A percentile compares a stretch with the other conserved stretches of the same genome.
Evolutionary conservation across 148 eudicot genomes (phyloP).

Genomic region (Suaeda aralocaspica): DNA sequence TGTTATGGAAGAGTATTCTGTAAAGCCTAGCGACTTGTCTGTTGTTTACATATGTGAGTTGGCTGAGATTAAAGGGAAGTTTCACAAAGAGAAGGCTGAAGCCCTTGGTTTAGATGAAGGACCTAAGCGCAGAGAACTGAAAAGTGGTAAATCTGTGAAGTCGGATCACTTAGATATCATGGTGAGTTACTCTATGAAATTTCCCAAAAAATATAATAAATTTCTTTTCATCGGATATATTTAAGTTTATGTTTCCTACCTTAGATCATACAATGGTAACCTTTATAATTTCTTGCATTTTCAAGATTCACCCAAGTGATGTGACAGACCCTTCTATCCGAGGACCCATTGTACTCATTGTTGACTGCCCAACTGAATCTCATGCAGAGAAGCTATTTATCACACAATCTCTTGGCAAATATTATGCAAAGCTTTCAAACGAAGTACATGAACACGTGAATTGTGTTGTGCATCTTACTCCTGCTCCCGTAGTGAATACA

Average conservation of each 20-base stretch:
- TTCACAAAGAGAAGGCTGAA: slow-evolving; percentile 74
- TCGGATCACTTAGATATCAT: slow-evolving; percentile 61
- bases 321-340: slow-evolving; percentile 82
- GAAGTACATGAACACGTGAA: slow-evolving; percentile 45
- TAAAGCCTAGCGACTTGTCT: slow-evolving; percentile 71
- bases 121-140: slow-evolving; percentile 70
- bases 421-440: slow-evolving; percentile 39
- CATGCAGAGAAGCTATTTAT: slow-evolving; percentile 58
- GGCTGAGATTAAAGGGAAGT: slow-evolving; percentile 82
- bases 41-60: slow-evolving; percentile 84
- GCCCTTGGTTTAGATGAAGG: slow-evolving; percentile 77
- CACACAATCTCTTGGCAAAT: slow-evolving; percentile 45
- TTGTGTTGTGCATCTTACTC: slow-evolving; percentile 79
- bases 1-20: slow-evolving; percentile 26
- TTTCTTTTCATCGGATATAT: neutral
- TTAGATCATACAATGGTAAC: too few species aligned
- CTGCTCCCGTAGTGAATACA: slow-evolving; percentile 45
- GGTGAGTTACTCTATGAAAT: slow-evolving; percentile 71
- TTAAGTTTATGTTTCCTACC: neutral
- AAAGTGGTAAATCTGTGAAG: slow-evolving; percentile 59
- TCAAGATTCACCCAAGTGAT: slow-evolving; percentile 81
- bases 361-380: slow-evolving; percentile 73
- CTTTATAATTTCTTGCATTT: slow-evolving; percentile 9
- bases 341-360: slow-evolving; percentile 73
- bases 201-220: neutral